Evolutionary conservation across 208 protist species (phyloP).

Genomic region (Trypanosoma mega): DNA sequence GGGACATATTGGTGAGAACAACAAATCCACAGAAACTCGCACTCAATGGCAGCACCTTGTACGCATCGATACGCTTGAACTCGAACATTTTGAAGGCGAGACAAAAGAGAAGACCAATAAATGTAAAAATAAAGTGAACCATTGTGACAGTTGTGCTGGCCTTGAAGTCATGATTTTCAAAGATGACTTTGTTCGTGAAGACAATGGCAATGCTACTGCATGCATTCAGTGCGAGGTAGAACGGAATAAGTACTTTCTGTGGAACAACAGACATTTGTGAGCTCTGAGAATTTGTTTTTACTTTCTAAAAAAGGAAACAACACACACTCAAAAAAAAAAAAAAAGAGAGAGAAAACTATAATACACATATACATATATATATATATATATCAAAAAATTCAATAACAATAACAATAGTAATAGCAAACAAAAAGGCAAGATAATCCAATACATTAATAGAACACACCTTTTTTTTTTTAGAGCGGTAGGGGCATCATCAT

Average conservation of each 20-base stretch:
- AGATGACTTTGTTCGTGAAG: constrained; percentile 70
- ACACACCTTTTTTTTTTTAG: too few species aligned
- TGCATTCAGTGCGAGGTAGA: constrained; percentile 63
- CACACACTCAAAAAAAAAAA: constrained; percentile 14
- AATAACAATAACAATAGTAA: neutral
- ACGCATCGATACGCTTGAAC: constrained; percentile 41
- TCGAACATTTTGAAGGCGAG: constrained; percentile 45
- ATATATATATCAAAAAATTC: constrained; percentile 6
- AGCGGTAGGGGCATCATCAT: too few species aligned
- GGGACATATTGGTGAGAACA: constrained; percentile 82
- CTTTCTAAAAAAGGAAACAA: constrained; percentile 14
- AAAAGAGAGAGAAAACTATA: constrained; percentile 1
- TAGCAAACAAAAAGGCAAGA: constrained; percentile 1
- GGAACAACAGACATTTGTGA: constrained; percentile 13
- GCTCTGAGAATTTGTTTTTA: constrained; percentile 2
- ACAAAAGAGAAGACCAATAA: constrained; percentile 48
- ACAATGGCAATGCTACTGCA: constrained; percentile 54
- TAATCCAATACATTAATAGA: too few species aligned
- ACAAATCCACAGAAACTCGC: constrained; percentile 88
- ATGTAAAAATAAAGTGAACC: constrained; percentile 72
- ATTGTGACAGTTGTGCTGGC: constrained; percentile 60
- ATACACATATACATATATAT: constrained; percentile 2
- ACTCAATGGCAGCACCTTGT: constrained; percentile 68
- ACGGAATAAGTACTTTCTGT: constrained; percentile 12
- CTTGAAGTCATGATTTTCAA: constrained; percentile 48